Evolutionary conservation across 1,284 basidiomycete species (phyloP).

Genomic region (Phylloboletellus chloephorus): DNA sequence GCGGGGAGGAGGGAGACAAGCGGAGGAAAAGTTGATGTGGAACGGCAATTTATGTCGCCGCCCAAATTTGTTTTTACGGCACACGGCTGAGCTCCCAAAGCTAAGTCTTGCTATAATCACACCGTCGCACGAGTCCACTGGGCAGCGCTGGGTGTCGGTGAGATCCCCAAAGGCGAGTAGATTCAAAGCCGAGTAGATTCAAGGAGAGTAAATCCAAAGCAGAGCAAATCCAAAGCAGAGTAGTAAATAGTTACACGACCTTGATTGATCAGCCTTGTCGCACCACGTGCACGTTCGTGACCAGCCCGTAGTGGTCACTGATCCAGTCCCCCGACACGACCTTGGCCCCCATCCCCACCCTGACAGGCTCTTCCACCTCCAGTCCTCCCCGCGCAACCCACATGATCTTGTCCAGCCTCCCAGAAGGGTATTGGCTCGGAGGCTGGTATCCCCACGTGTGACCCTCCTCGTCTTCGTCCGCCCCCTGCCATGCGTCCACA

Average conservation of each 20-base stretch:
- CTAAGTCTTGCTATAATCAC: slow-evolving; percentile 22
- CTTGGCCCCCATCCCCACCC: slow-evolving; percentile 51
- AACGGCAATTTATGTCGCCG: slow-evolving; percentile 30
- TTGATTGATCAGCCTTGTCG: slow-evolving; percentile 18
- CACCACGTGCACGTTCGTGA: slow-evolving; percentile 40
- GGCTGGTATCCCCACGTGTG: slow-evolving; percentile 67
- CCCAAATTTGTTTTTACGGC: slow-evolving; percentile 20
- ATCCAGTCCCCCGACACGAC: slow-evolving; percentile 42
- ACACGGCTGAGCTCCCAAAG: background rate
- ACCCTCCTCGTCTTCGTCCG: slow-evolving; percentile 37
- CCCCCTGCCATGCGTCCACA: slow-evolving; percentile 49
- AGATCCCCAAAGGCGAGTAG: no score
- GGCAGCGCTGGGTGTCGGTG: no score
- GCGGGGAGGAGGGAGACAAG: slow-evolving; percentile 4
- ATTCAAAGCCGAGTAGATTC: no score
- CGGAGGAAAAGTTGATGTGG: slow-evolving; percentile 18
- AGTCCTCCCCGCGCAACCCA: slow-evolving; percentile 44
- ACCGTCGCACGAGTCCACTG: no score
- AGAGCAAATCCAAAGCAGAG: background rate
- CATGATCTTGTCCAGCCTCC: slow-evolving; percentile 60
- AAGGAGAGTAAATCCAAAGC: no score
- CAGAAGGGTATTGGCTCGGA: slow-evolving; percentile 38
- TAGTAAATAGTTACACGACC: slow-evolving; percentile 8
- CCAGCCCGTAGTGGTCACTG: slow-evolving; percentile 63
- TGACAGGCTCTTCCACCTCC: slow-evolving; percentile 45